Base-by-base conservation (phyloP, 2,329 filamentous ascomycete species). In the Paecilomyces formosus region DNA sequence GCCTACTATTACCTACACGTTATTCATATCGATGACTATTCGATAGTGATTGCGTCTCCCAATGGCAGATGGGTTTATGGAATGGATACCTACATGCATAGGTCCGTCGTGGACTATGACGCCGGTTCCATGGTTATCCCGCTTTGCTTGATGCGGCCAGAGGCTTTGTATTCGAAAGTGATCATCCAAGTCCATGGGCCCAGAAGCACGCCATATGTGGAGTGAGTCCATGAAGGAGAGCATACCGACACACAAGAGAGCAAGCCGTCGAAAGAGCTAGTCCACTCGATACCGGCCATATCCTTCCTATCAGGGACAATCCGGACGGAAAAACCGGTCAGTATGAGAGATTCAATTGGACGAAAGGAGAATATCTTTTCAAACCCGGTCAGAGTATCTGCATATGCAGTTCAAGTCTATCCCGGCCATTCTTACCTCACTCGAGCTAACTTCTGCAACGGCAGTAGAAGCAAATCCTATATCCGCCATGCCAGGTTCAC, bases 261-360 rank as follows among this genome's bases (percentile, higher is more conserved):
- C 12, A 22, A 24, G 50, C 26, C 50, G 22, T 52, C 50, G 21
- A 24, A 9, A 13, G 11, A 24, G 22, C 50, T 28, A 52, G 49
- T 6, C 24, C 21, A 24, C 12, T 15, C 1, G 26, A 13, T 54
- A 35, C 64, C 63, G 61, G 62, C 53, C 57, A 59, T 58, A 31
- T 55, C 56, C 65, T 65, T 60, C 63, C 64, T 54, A 49, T 58
- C 89, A 45, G 28, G 58, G 61, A 28, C 81, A 86, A 61, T 71
- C 79, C 59, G 57, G 78, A 79, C 53, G 64, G 69, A 30, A 66
- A 66, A 80, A 4, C 78, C 79, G 0, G 63, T 73, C 55, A 26
- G 49, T 3, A 52, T 28, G 21, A 24, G 12, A 52, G 5, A 24
- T 9, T 24, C 22, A 28, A 52, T 28, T 45, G 39, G 39, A 45